Evolutionary conservation across 805 yeast genomes (phyloP).

Genomic region (Candida endomychidarum): DNA sequence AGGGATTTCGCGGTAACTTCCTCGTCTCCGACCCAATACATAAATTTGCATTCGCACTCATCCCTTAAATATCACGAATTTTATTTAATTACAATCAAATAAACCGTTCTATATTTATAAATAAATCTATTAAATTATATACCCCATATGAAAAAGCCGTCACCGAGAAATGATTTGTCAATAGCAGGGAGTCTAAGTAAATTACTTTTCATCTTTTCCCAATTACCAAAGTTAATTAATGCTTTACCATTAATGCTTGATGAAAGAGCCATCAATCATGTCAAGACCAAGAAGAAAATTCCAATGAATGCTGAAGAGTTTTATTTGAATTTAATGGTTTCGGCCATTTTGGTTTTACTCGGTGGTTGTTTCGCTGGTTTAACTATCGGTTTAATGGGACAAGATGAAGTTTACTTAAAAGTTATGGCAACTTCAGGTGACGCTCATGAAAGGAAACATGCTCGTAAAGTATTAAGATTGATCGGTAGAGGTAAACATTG

Average conservation of each 20-base stretch:
- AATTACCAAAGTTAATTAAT: conserved; percentile 31
- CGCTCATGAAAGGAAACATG: conserved; percentile 60
- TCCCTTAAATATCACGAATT: conserved; percentile 2
- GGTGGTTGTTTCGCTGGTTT: conserved; percentile 94
- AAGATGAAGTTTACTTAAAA: conserved; percentile 90
- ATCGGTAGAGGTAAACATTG: conserved; percentile 90
- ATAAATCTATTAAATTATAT: conserved; percentile 5
- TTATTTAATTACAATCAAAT: neutral
- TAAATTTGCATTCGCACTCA: neutral
- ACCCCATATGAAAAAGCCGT: conserved; percentile 13
- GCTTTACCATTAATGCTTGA: conserved; percentile 31
- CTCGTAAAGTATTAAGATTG: conserved; percentile 68
- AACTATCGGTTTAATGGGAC: conserved; percentile 97
- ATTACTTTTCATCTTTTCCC: conserved; percentile 32
- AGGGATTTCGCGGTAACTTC: too few species aligned
- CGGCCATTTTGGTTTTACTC: conserved; percentile 61
- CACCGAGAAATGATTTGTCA: conserved; percentile 33
- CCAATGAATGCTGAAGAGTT: conserved; percentile 39
- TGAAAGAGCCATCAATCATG: conserved; percentile 14
- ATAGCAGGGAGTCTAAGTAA: conserved; percentile 24
- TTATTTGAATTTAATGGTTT: conserved; percentile 50
- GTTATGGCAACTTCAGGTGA: conserved; percentile 91
- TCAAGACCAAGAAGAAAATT: conserved; percentile 14
- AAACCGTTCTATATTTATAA: neutral
- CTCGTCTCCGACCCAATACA: too few species aligned